Evolutionary conservation across 495 filamentous ascomycete species (phyloP).

Genomic region (Lichina pygmaea): DNA sequence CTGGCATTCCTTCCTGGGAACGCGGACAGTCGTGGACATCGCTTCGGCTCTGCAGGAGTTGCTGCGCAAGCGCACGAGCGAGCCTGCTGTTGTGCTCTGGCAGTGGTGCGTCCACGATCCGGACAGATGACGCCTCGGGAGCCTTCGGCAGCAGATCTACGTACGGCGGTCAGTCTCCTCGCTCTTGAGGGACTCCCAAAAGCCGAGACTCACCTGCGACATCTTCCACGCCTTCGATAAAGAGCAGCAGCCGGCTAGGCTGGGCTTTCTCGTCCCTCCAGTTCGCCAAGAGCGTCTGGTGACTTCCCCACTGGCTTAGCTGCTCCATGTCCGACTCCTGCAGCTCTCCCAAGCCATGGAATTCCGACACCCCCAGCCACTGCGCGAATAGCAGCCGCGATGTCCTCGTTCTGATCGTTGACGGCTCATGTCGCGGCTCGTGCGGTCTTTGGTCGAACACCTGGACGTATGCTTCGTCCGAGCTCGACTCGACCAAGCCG

Average conservation of each 20-base stretch:
- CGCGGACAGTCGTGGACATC: no score
- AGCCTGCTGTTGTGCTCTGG: background rate
- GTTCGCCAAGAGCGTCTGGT: slow-evolving; percentile 16
- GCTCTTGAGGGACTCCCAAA: background rate
- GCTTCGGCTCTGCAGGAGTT: background rate
- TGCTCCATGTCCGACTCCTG: slow-evolving; percentile 18
- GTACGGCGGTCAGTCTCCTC: no score
- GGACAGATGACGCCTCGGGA: no score
- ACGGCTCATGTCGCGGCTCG: background rate
- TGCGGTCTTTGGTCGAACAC: slow-evolving; percentile 6
- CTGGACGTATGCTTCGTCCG: slow-evolving; percentile 5
- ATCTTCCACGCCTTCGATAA: slow-evolving; percentile 20
- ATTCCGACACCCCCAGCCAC: slow-evolving; percentile 23
- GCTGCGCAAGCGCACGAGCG: background rate
- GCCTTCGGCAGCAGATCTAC: no score
- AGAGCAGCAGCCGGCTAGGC: slow-evolving; percentile 13
- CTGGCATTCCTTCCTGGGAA: no score
- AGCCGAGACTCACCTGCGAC: slow-evolving; percentile 12
- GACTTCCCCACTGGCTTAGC: slow-evolving; percentile 22
- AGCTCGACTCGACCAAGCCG: no score
- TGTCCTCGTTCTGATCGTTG: slow-evolving; percentile 14
- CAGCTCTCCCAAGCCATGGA: slow-evolving; percentile 18
- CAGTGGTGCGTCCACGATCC: no score
- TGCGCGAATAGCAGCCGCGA: slow-evolving; percentile 27
- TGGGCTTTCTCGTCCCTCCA: slow-evolving; percentile 3